These are phyloP conservation scores for Chrysanthemum lavandulifolium DNA, from an alignment of 129 eudicot species.

Conservation along the genomic window DNA sequence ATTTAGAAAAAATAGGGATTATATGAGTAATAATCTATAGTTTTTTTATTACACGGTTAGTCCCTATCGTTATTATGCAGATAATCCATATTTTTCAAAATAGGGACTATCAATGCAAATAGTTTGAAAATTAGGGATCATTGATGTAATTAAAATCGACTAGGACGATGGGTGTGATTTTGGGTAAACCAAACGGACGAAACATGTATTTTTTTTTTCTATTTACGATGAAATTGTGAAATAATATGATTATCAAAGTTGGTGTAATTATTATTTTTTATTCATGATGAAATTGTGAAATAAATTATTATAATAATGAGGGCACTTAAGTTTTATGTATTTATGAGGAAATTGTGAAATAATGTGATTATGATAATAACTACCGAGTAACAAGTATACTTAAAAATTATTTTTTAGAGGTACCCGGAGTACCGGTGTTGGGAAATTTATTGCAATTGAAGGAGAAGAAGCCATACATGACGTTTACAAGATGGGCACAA, in stretches of 20 bases:
- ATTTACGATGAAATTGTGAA: not conserved
- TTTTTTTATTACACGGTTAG: too few relatives aligned
- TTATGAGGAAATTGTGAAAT: not conserved
- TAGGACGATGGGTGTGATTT: too few relatives aligned
- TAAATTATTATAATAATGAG: not conserved
- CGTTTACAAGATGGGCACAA: slow-evolving; percentile 82
- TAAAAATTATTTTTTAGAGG: slow-evolving; percentile 39
- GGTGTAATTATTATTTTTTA: not conserved
- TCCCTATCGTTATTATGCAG: too few relatives aligned
- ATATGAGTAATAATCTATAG: too few relatives aligned
- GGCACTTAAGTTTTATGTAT: not conserved
- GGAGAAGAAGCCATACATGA: slow-evolving; percentile 91
- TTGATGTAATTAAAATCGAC: too few relatives aligned
- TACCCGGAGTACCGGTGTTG: slow-evolving; percentile 76
- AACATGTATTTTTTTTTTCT: too few relatives aligned
- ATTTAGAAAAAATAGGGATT: not conserved
- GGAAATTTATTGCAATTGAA: slow-evolving; percentile 87
- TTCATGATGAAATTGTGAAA: too few relatives aligned
- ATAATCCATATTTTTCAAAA: too few relatives aligned
- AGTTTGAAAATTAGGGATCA: too few relatives aligned
- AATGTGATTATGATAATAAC: not conserved
- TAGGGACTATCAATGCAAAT: too few relatives aligned
- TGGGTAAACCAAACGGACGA: too few relatives aligned
- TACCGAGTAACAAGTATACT: not conserved
- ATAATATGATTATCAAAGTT: not conserved